phyloP scores from a whole-genome alignment of 1,139 yeast genomes.

The Pichia sp. region DNA sequence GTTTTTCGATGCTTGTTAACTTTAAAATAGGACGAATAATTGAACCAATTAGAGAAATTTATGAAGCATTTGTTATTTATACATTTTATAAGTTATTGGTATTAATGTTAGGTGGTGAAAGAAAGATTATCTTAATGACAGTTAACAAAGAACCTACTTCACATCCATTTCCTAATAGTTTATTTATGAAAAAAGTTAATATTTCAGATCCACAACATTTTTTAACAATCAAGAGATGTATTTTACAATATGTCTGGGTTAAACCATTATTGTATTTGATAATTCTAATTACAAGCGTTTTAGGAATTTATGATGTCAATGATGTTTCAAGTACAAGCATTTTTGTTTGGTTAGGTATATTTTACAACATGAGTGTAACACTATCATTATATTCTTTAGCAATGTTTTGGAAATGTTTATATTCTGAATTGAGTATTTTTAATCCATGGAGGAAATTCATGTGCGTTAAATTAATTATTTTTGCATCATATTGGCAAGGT shows the following conservation, averaged over 20 bases:
- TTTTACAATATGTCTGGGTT: slow-evolving; percentile 91
- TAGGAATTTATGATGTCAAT: slow-evolving; percentile 47
- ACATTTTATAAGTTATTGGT: slow-evolving; percentile 84
- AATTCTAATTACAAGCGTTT: slow-evolving; percentile 45
- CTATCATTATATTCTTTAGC: slow-evolving; percentile 81
- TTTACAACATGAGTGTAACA: slow-evolving; percentile 77
- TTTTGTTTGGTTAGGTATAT: slow-evolving; percentile 60
- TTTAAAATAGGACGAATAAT: slow-evolving; percentile 40
- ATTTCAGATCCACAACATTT: slow-evolving; percentile 83
- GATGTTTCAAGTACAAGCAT: slow-evolving; percentile 44
- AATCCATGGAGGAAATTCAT: slow-evolving; percentile 89
- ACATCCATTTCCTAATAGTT: slow-evolving; percentile 60
- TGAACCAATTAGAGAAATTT: slow-evolving; percentile 80
- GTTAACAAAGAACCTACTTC: slow-evolving; percentile 68
- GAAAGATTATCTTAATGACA: slow-evolving; percentile 64
- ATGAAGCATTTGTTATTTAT: slow-evolving; percentile 94
- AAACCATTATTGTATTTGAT: slow-evolving; percentile 71
- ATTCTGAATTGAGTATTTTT: slow-evolving; percentile 69
- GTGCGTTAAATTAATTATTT: slow-evolving; percentile 87
- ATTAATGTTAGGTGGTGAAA: slow-evolving; percentile 84
- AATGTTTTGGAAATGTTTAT: slow-evolving; percentile 84
- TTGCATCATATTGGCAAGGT: slow-evolving; percentile 98
- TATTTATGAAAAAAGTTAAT: slow-evolving; percentile 55
- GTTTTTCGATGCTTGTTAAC: slow-evolving; percentile 47
- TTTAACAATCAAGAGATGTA: slow-evolving; percentile 72